Conservation (phyloP, 176 grass and related monocot genomes). For the Tillandsia fasciculata region DNA sequence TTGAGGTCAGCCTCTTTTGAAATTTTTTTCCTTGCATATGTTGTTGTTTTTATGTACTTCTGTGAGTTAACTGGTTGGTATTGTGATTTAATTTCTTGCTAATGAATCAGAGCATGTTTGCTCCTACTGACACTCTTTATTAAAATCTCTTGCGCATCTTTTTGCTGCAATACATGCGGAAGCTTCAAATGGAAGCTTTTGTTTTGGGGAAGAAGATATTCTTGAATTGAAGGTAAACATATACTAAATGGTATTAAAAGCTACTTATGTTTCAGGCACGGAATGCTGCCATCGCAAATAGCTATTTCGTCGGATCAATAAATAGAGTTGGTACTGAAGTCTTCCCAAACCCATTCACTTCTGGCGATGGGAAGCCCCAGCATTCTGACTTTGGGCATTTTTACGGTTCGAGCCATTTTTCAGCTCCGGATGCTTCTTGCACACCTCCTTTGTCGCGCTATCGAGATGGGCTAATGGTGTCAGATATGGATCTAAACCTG, state of each 20-base stretch:
- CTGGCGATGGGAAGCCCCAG: constrained; percentile 83
- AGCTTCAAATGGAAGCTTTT: no score
- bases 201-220: no score
- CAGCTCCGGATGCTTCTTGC: constrained; percentile 79
- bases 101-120: no score
- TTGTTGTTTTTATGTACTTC: constrained; percentile 8
- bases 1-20: constrained; percentile 52
- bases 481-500: constrained; percentile 93
- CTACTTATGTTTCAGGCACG: constrained; percentile 43
- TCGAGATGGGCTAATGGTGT: constrained; percentile 71
- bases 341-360: constrained; percentile 90
- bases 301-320: constrained; percentile 82
- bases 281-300: constrained; percentile 91
- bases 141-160: no score
- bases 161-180: no score
- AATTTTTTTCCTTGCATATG: background rate
- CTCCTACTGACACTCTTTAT: no score
- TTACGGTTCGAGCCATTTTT: constrained; percentile 91
- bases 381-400: constrained; percentile 86
- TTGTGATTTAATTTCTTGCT: no score
- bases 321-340: constrained; percentile 83
- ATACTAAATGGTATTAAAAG: background rate
- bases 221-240: no score
- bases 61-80: no score
- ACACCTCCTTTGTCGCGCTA: constrained; percentile 80